Base-by-base conservation (phyloP, 495 filamentous ascomycete species). In the Parmelia sp. region DNA sequence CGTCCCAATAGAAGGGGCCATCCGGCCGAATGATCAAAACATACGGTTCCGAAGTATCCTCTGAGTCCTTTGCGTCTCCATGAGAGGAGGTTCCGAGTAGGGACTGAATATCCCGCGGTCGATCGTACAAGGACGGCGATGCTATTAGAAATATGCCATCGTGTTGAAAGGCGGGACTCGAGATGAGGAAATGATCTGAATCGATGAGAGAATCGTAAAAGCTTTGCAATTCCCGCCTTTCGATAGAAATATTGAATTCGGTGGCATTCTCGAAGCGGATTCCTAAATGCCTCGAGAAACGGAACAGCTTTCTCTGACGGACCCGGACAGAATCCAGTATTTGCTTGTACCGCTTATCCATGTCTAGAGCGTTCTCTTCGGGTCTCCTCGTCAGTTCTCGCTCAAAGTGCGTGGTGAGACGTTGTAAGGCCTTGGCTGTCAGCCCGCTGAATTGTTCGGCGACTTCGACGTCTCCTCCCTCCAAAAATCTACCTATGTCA, bases 381-480 rank as follows among this genome's bases (percentile, higher is more conserved):
- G 88, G 86, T 64, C 87, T 84, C 57, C 86, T 81, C 66, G 91
- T 88, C 9, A 97, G 81, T 71, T 98, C 94, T 66, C 87, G 87
- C 70, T 97, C 93, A 69, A 97, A 98, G 58, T 92, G 90, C 61
- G 86, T 83, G 73, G 88, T 96, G 57, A 98, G 80, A 58, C 94
- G 86, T 68, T 88, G 88, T 62, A 97, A 77, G 36, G 92, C 90
- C 75, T 95, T 97, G 68, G 88, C 89, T 33, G 94, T 98, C 62
- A 98, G 83, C 14, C 89, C 90, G 74, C 89, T 94, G 72, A 97
- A 98, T 71, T 98, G 95, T 76, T 98, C 94, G n/a, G 94, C 94
- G 44, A 97, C 95, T 77, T 97, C 91, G 35, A 97, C 87, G 76
- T 97, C 92, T 61, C 95, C 94, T 47, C 90, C 90, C 58, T 93